phyloP scores from a whole-genome alignment of 805 yeast species.

The Myxozyma sirexii region DNA sequence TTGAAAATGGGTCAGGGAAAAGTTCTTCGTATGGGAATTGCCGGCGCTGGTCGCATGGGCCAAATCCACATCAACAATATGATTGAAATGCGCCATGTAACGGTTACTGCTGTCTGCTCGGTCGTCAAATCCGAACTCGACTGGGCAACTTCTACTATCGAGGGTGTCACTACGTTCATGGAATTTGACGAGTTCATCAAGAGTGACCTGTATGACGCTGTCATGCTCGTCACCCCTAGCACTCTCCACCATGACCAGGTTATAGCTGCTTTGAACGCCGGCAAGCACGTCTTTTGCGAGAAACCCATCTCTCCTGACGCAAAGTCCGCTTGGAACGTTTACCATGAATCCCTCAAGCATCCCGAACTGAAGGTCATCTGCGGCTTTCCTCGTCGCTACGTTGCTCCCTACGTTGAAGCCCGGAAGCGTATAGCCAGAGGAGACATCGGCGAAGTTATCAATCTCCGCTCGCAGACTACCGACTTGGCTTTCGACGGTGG shows the following conservation, averaged over 20 bases:
- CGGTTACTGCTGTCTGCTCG: constrained; percentile 25
- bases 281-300: constrained; percentile 34
- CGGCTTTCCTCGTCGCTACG: constrained; percentile 35
- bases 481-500: constrained; percentile 21
- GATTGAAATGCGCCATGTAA: constrained; percentile 1
- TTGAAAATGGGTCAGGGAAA: background rate
- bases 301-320: constrained; percentile 31
- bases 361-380: constrained; percentile 33
- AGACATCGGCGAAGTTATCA: constrained; percentile 30
- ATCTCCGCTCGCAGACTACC: constrained; percentile 34
- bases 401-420: constrained; percentile 29
- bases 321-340: constrained; percentile 28
- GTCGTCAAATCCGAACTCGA: constrained; percentile 16
- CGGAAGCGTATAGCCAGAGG: constrained; percentile 28
- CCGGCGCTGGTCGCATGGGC: constrained; percentile 34
- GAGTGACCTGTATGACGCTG: constrained; percentile 25
- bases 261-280: constrained; percentile 25
- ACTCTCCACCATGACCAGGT: constrained; percentile 28
- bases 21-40: constrained; percentile 18
- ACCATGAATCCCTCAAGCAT: constrained; percentile 22
- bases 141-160: constrained; percentile 13
- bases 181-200: constrained; percentile 27
- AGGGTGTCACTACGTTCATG: constrained; percentile 14
- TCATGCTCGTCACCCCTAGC: constrained; percentile 29
- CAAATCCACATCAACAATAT: constrained; percentile 25